Base-by-base conservation (phyloP, 345 rosid species). In the Cardamine resedifolia region DNA sequence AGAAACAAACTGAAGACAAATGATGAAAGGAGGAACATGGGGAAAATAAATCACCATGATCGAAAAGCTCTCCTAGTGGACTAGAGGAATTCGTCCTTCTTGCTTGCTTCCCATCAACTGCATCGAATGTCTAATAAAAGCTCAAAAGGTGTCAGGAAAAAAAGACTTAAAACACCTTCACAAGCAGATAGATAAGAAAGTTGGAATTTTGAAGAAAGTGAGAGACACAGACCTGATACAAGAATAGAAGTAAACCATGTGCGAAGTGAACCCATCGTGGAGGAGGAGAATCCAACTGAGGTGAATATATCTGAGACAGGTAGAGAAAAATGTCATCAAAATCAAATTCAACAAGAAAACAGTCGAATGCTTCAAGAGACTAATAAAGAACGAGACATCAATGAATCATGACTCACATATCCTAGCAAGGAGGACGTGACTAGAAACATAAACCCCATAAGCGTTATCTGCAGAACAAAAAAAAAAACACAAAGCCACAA, bases 51-150 rank as follows among this genome's bases (percentile, higher is more conserved):
- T 80, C 48, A 95, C 98, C 99, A 69, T 91, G 98, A 79, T 95
- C 98, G 45, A 90, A 91, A 44, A 95, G 98, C 82, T 95, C 98
- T 66, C 98, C 96, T 59, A 95, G 60, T 23, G 99, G 99, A 77
- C 99, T 90, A 34, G 98, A 90, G 49, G 98, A 95, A 75, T 80
- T 88, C 30, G 98, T 95, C 55, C 98, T 80, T 10, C 99, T 86
- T 14, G 99, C 99, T 92, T 95, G 99, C 82, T 95, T 95, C 59
- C 99, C 99, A 78, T 91, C 99, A 79, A 95, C 97, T 63, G 98
- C 98, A 86, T 95, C 99, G 45, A 95, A 95, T 53, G 99, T 95
- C 99, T 95, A 30, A 50, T 9, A 19, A 53, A 47, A 66, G 28
- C 38, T 69, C 64, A 4, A 16, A 67, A 34, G 2, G 38, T 52